Evolutionary conservation across 192 early-diverging fungal genomes (phyloP).

Genomic region (Backusella westeae): DNA sequence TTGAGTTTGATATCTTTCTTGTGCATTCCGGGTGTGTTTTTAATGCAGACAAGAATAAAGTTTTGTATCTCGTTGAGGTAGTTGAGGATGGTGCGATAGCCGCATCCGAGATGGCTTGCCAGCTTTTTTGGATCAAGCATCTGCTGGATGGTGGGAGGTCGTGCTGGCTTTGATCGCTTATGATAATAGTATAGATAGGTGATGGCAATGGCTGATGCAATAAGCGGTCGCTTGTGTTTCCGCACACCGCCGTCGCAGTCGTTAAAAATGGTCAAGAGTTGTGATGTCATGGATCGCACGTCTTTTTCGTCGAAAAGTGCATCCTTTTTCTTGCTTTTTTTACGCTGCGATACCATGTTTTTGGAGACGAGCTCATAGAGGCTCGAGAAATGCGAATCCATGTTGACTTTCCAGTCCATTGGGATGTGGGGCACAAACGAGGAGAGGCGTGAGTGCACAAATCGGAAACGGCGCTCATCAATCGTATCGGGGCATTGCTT

Average conservation of each 20-base stretch:
- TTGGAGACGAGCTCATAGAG: not conserved
- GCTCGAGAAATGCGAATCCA: not conserved
- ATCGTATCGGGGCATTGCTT: not conserved
- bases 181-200: not conserved
- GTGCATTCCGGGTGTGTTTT: not conserved
- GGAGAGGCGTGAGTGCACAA: not conserved
- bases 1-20: not conserved
- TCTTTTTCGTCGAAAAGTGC: not conserved
- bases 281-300: not conserved
- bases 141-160: not conserved
- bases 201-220: not conserved
- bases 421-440: not conserved
- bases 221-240: not conserved
- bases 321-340: not conserved
- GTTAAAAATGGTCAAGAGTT: not conserved
- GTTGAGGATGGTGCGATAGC: not conserved
- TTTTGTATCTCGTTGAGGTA: not conserved
- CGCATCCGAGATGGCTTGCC: not conserved
- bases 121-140: not conserved
- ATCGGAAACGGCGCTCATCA: not conserved
- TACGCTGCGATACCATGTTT: not conserved
- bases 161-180: not conserved
- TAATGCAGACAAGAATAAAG: not conserved
- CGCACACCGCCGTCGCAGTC: not conserved
- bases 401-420: not conserved